These are phyloP conservation scores for Schwanniomyces pseudopolymorphus DNA, from an alignment of 805 yeast species.

Conservation along the genomic window DNA sequence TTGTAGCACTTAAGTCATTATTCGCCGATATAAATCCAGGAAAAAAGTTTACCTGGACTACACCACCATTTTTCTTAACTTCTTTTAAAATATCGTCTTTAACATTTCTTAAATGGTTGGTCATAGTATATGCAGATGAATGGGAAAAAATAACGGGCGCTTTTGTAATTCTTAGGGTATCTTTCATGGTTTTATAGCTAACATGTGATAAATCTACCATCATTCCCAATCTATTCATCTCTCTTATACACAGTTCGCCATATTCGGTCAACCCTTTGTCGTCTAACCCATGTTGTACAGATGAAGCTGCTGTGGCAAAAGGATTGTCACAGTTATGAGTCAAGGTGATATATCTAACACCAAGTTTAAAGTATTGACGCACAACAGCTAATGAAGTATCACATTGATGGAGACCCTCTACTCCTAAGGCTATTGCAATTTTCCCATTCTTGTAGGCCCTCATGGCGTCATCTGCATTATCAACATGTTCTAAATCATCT, in stretches of 20 bases:
- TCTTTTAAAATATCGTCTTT: constrained; percentile 34
- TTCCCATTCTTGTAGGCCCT: constrained; percentile 25
- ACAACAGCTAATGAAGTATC: constrained; percentile 50
- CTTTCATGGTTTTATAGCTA: constrained; percentile 47
- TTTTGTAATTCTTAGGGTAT: constrained; percentile 35
- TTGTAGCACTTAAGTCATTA: constrained; percentile 22
- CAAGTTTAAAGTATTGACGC: constrained; percentile 47
- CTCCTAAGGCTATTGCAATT: constrained; percentile 47
- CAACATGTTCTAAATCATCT: constrained; percentile 36
- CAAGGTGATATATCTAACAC: constrained; percentile 51
- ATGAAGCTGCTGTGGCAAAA: constrained; percentile 54
- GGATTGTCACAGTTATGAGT: constrained; percentile 60
- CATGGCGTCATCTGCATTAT: constrained; percentile 38
- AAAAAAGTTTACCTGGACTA: constrained; percentile 47
- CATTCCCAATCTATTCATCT: constrained; percentile 55
- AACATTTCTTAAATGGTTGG: constrained; percentile 46
- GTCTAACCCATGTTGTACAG: constrained; percentile 43
- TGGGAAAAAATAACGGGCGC: constrained; percentile 52
- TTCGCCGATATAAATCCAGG: constrained; percentile 33
- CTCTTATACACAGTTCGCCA: constrained; percentile 41
- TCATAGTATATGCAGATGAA: constrained; percentile 40
- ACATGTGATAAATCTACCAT: constrained; percentile 52
- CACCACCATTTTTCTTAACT: constrained; percentile 37
- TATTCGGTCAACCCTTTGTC: constrained; percentile 43
- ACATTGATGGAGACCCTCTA: constrained; percentile 54